Conservation (phyloP, 1,284 basidiomycete species). For the Naganishia cerealis region DNA sequence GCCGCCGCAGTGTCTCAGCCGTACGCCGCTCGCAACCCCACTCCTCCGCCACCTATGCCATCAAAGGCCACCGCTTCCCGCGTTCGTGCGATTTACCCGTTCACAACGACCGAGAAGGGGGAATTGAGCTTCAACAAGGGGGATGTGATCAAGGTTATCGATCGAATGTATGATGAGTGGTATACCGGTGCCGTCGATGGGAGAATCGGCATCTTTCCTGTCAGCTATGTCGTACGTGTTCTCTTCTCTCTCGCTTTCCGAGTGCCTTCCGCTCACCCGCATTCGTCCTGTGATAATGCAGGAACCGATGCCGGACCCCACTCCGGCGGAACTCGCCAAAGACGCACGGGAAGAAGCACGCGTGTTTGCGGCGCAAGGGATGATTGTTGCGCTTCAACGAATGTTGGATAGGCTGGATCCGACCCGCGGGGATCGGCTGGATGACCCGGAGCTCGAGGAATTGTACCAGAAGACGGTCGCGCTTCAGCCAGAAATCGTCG, state of each 20-base stretch:
- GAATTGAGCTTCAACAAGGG: conserved; percentile 91
- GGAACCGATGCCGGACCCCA: conserved; percentile 87
- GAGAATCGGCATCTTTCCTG: conserved; percentile 93
- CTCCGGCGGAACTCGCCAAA: conserved; percentile 70
- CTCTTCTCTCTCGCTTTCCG: not conserved
- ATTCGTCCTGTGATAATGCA: conserved; percentile 43
- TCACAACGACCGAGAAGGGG: conserved; percentile 82
- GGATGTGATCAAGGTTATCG: conserved; percentile 93
- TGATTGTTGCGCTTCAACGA: conserved; percentile 81
- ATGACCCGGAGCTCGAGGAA: conserved; percentile 94
- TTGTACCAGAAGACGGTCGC: conserved; percentile 86
- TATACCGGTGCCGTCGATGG: conserved; percentile 94
- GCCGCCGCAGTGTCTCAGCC: conserved; percentile 48
- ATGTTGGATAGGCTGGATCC: conserved; percentile 78
- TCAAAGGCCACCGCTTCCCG: conserved; percentile 63
- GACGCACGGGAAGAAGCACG: conserved; percentile 87
- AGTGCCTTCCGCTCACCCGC: conserved; percentile 44
- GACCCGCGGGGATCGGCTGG: conserved; percentile 72
- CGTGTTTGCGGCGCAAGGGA: conserved; percentile 61
- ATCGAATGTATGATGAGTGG: conserved; percentile 95
- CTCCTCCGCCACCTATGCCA: conserved; percentile 45
- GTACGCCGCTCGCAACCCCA: conserved; percentile 34
- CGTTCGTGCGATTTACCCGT: conserved; percentile 87
- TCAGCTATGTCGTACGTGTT: conserved; percentile 83
- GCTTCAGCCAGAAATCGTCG: conserved; percentile 89